A percentile compares a stretch with the other conserved stretches of the same genome.
These are phyloP conservation scores for Ashbya aceris DNA, from an alignment of 1,139 yeast genomes.

Conservation along the genomic window DNA sequence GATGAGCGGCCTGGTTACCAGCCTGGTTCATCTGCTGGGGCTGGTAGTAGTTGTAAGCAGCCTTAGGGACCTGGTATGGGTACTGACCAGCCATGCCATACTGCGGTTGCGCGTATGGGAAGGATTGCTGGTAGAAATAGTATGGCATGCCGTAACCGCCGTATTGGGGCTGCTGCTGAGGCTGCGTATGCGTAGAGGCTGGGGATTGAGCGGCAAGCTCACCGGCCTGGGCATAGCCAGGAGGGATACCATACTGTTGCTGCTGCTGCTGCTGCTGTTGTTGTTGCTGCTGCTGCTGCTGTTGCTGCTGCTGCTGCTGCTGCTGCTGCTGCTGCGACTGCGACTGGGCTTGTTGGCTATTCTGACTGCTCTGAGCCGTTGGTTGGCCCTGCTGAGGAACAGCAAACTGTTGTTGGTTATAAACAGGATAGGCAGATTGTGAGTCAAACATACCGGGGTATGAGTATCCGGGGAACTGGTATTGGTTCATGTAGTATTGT, in stretches of 20 bases:
- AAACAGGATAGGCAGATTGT: constrained; percentile 24
- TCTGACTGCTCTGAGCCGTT: constrained; percentile 2
- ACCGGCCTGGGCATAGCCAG: constrained; percentile 7
- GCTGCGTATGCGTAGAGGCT: constrained; percentile 16
- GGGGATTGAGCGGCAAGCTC: constrained; percentile 16
- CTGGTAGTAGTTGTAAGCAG: constrained; percentile 24
- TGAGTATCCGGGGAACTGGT: constrained; percentile 31
- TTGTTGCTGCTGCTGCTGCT: neutral
- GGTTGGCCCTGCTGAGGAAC: constrained; percentile 12
- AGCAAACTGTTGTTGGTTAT: constrained; percentile 19
- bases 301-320: constrained; percentile 13
- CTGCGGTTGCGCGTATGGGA: constrained; percentile 29
- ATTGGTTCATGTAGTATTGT: constrained; percentile 29
- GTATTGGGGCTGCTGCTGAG: constrained; percentile 21
- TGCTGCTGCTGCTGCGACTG: constrained; percentile 10
- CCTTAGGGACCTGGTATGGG: constrained; percentile 28
- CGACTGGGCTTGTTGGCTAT: constrained; percentile 5
- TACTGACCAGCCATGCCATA: constrained; percentile 29
- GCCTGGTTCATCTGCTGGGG: constrained; percentile 18
- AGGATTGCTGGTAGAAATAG: constrained; percentile 28
- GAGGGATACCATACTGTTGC: constrained; percentile 4
- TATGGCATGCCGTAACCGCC: constrained; percentile 27
- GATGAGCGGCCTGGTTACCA: constrained; percentile 17
- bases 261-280: constrained; percentile 6
- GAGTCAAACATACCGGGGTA: constrained; percentile 30